phyloP scores from a whole-genome alignment of 805 yeast species.

The Ogataea ganodermae region DNA sequence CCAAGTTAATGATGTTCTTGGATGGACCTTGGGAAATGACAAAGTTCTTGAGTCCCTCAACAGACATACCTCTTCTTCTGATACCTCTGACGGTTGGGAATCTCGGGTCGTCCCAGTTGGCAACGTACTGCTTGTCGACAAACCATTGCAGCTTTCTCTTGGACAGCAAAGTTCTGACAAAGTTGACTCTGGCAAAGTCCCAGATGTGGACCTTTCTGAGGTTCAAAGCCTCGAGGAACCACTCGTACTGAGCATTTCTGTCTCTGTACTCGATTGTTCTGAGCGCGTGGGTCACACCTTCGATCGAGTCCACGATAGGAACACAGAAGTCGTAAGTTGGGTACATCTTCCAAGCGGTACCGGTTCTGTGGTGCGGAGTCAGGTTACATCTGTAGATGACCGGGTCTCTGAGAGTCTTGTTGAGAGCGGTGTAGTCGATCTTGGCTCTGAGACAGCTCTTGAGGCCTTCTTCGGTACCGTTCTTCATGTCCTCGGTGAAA shows the following conservation, averaged over 20 bases:
- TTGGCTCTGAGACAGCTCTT: slow-evolving; percentile 96
- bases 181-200: slow-evolving; percentile 98
- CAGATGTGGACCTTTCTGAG: slow-evolving; percentile 94
- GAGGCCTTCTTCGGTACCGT: slow-evolving; percentile 90
- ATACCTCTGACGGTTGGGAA: slow-evolving; percentile 99
- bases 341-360: slow-evolving; percentile 89
- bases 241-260: slow-evolving; percentile 96
- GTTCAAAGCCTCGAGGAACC: slow-evolving; percentile 82
- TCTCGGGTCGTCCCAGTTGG: slow-evolving; percentile 98
- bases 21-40: slow-evolving; percentile 97
- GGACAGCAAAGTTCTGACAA: slow-evolving; percentile 90
- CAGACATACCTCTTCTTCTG: slow-evolving; percentile 99
- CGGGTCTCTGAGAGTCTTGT: slow-evolving; percentile 97
- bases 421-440: slow-evolving; percentile 85
- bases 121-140: slow-evolving; percentile 85
- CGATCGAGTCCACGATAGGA: slow-evolving; percentile 92
- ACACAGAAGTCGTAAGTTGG: slow-evolving; percentile 99
- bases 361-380: slow-evolving; percentile 98
- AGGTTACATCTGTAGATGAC: slow-evolving; percentile 96
- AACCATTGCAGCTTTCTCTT: slow-evolving; percentile 99
- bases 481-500: slow-evolving; percentile 89
- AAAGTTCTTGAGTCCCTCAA: slow-evolving; percentile 94
- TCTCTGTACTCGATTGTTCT: slow-evolving; percentile 99
- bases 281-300: slow-evolving; percentile 97
- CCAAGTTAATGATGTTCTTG: slow-evolving; percentile 92